phyloP scores from a whole-genome alignment of 148 eudicot genomes.

The Persicaria tinctoria region DNA sequence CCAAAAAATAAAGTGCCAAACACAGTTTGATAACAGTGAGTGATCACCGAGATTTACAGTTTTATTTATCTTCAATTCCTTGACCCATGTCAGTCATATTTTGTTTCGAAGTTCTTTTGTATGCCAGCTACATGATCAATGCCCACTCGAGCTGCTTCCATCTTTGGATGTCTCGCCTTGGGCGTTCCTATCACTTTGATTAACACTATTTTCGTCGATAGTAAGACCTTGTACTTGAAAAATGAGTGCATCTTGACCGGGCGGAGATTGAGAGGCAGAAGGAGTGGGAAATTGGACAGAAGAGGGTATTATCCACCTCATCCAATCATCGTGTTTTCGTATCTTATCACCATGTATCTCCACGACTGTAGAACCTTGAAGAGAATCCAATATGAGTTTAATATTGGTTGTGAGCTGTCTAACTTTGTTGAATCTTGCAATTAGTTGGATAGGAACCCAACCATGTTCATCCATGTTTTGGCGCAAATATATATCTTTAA shows the following conservation, averaged over 20 bases:
- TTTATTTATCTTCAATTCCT: background rate
- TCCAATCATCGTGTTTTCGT: constrained; percentile 58
- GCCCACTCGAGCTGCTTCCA: constrained; percentile 16
- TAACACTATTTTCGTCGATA: constrained; percentile 27
- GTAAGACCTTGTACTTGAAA: constrained; percentile 30
- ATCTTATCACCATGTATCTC: constrained; percentile 76
- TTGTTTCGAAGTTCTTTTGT: background rate
- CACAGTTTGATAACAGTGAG: background rate
- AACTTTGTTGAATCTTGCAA: constrained; percentile 68
- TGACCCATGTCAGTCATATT: background rate
- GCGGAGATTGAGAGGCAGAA: constrained; percentile 26
- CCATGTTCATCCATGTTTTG: constrained; percentile 73
- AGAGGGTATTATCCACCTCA: constrained; percentile 53
- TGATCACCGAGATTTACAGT: background rate
- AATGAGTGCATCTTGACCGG: constrained; percentile 18
- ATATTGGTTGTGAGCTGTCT: constrained; percentile 42
- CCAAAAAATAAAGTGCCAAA: too few relatives aligned
- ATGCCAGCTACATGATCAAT: constrained; percentile 14
- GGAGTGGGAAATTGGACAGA: constrained; percentile 21
- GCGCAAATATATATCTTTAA: constrained; percentile 69
- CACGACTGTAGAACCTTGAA: constrained; percentile 45
- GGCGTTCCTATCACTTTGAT: constrained; percentile 15
- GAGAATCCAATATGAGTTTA: constrained; percentile 52
- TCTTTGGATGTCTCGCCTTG: constrained; percentile 13
- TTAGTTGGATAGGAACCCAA: constrained; percentile 68